Percentiles rank a stretch among this genome's conserved stretches.
Evolutionary conservation across 169 alveolate genomes (phyloP).

Genomic region (Plasmodium inui): DNA sequence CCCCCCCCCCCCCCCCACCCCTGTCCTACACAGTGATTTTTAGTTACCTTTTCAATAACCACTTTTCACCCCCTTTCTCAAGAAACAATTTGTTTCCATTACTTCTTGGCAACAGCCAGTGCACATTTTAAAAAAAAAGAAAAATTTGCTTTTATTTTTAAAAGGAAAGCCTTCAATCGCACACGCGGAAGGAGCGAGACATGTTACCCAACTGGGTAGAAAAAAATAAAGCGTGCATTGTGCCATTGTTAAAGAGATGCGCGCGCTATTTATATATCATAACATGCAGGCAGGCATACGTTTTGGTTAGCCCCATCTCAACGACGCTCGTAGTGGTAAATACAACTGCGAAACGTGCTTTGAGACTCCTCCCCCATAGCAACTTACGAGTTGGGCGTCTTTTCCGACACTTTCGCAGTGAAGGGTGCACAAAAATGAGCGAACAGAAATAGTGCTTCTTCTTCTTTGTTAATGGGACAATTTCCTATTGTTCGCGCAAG

Average conservation of each 20-base stretch:
- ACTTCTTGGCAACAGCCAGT: background rate
- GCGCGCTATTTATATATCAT: no score
- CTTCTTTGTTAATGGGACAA: background rate
- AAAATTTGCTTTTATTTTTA: background rate
- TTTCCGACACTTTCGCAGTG: background rate
- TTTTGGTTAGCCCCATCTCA: background rate
- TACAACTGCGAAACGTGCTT: background rate
- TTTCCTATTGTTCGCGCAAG: background rate
- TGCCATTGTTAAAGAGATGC: background rate
- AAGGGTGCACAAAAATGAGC: background rate
- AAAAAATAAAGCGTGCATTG: background rate
- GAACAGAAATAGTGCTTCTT: background rate
- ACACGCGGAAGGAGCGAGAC: background rate
- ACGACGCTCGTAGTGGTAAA: background rate
- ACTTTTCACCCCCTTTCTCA: background rate
- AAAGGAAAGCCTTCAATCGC: background rate
- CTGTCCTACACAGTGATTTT: background rate
- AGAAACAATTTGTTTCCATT: background rate
- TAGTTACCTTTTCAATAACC: background rate
- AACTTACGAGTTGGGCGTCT: background rate
- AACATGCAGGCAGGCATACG: background rate
- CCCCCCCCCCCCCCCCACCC: background rate
- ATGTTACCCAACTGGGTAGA: background rate
- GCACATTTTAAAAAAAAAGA: background rate
- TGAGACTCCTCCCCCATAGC: background rate